A percentile compares a stretch with the other conserved stretches of the same genome.
These are phyloP conservation scores for Meira miltonrushii DNA, from an alignment of 1,284 basidiomycete genomes.

Conservation along the genomic window DNA sequence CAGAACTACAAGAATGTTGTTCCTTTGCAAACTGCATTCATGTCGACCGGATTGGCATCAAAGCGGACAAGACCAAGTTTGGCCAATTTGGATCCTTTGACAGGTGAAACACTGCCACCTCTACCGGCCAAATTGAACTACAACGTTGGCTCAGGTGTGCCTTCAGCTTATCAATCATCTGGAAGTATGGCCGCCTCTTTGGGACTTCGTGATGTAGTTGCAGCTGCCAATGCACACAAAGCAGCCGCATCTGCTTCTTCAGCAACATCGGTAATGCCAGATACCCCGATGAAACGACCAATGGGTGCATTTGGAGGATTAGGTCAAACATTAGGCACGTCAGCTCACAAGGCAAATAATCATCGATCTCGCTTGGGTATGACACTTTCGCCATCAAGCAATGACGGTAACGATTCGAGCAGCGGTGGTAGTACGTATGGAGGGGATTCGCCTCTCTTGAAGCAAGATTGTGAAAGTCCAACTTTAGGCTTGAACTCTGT, in stretches of 20 bases:
- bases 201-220: constrained; percentile 46
- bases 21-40: constrained; percentile 54
- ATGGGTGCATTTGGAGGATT: neutral
- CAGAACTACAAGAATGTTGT: constrained; percentile 55
- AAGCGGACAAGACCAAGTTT: constrained; percentile 29
- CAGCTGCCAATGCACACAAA: constrained; percentile 37
- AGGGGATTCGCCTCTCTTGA: constrained; percentile 24
- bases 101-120: constrained; percentile 25
- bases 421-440: constrained; percentile 12
- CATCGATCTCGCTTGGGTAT: constrained; percentile 3
- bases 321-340: no score
- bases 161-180: constrained; percentile 6
- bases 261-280: constrained; percentile 48
- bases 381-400: neutral
- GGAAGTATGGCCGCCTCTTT: constrained; percentile 13
- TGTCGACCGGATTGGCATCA: constrained; percentile 54
- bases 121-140: constrained; percentile 20
- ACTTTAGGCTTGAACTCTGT: constrained; percentile 25
- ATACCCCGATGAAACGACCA: constrained; percentile 51
- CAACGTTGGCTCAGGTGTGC: neutral
- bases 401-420: constrained; percentile 5
- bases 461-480: constrained; percentile 34
- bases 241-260: constrained; percentile 18
- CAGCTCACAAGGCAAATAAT: neutral
- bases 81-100: constrained; percentile 8